Conservation (phyloP, 2,329 filamentous ascomycete species). For the Colletotrichum lini region DNA sequence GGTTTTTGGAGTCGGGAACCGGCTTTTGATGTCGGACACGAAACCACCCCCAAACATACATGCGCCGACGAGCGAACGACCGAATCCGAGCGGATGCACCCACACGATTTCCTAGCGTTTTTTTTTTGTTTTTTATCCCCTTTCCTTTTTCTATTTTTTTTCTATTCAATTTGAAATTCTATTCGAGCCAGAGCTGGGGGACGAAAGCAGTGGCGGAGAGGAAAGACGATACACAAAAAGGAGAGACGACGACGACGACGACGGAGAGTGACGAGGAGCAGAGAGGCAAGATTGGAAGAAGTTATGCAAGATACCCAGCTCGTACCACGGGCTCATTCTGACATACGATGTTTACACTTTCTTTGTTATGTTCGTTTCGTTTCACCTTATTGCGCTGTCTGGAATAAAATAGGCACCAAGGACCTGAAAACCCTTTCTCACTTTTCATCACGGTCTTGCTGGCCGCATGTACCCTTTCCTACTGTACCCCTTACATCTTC, state of each 20-base stretch:
- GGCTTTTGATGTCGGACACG: constrained; percentile 31
- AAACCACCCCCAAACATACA: constrained; percentile 21
- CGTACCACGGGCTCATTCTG: constrained; percentile 54
- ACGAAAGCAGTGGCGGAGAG: constrained; percentile 35
- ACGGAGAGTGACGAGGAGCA: constrained; percentile 14
- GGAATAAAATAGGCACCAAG: constrained; percentile 26
- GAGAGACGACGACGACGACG: not conserved
- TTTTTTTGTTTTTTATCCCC: constrained; percentile 4
- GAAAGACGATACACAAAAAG: no score
- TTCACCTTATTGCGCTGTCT: constrained; percentile 39
- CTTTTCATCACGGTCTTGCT: constrained; percentile 3
- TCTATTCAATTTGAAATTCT: constrained; percentile 44
- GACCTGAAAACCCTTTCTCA: not conserved
- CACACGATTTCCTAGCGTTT: constrained; percentile 45
- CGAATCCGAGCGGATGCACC: constrained; percentile 42
- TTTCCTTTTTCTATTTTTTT: constrained; percentile 44
- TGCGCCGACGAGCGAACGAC: constrained; percentile 44
- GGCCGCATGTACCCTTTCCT: constrained; percentile 10
- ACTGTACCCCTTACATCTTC: constrained; percentile 37
- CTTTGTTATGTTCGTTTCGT: constrained; percentile 37
- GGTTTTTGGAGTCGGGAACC: constrained; percentile 37
- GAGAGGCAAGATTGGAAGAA: constrained; percentile 43
- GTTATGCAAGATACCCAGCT: constrained; percentile 58
- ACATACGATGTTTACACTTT: constrained; percentile 48
- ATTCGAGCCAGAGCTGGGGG: constrained; percentile 45